Conservation (phyloP, 1,284 basidiomycete species). For the Lignosus rhinocerotis region DNA sequence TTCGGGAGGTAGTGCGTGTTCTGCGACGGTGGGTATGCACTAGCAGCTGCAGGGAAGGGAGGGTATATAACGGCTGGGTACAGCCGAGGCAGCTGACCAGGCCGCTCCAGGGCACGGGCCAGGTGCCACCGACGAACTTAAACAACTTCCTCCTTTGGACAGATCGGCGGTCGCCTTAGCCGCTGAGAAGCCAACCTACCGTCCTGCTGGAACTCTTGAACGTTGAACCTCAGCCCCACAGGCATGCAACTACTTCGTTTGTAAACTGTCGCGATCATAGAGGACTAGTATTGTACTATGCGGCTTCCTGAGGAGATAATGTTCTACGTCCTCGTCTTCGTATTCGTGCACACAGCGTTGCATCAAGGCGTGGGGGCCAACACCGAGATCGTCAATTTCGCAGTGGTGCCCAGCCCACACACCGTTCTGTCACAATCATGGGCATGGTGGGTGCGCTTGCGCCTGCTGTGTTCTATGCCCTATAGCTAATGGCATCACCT, state of each 20-base stretch:
- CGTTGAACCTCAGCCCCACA: neutral
- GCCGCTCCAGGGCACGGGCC: constrained; percentile 24
- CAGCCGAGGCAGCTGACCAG: constrained; percentile 23
- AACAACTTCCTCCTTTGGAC: constrained; percentile 15
- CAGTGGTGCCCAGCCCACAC: constrained; percentile 30
- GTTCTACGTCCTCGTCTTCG: neutral
- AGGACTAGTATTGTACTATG: neutral
- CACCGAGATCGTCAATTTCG: constrained; percentile 68
- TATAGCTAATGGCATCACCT: neutral
- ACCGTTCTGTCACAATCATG: constrained; percentile 25
- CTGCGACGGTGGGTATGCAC: neutral
- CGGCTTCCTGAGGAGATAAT: neutral
- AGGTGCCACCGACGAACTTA: constrained; percentile 20
- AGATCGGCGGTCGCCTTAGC: constrained; percentile 1
- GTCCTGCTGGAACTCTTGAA: neutral
- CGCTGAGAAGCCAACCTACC: neutral
- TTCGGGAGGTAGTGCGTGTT: neutral
- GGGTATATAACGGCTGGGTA: constrained; percentile 14
- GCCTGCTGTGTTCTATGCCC: too few species aligned
- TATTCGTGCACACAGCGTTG: neutral
- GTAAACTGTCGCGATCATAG: neutral
- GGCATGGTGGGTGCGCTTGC: constrained; percentile 39
- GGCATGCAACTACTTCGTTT: neutral
- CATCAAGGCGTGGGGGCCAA: constrained; percentile 40
- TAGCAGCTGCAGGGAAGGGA: neutral